Evolutionary conservation across 805 yeast species (phyloP).

Genomic region (Wickerhamiella sergipiensis): DNA sequence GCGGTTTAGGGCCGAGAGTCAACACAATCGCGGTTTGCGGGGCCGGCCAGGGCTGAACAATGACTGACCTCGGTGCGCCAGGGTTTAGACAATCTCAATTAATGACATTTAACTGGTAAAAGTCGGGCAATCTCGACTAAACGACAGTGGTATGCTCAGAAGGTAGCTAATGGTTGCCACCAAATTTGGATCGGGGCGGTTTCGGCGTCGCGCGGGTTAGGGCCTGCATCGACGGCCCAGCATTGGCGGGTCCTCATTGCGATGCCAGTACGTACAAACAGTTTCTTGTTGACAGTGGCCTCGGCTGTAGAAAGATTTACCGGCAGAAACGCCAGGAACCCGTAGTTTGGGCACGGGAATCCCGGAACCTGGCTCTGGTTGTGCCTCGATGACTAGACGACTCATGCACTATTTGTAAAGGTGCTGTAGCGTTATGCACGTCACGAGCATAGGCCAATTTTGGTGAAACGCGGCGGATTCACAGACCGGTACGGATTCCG

Average conservation of each 20-base stretch:
- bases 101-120: no score
- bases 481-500: background rate
- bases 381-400: background rate
- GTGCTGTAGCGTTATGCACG: background rate
- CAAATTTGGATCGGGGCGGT: background rate
- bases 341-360: no score
- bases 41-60: no score
- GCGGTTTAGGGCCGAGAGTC: background rate
- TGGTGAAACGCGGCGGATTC: background rate
- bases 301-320: no score
- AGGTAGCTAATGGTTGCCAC: background rate
- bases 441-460: background rate
- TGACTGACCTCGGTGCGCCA: no score
- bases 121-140: no score
- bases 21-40: background rate
- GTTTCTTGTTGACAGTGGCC: no score
- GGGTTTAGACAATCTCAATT: no score
- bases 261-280: no score
- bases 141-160: no score
- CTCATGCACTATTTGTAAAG: background rate
- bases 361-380: no score
- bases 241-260: background rate
- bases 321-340: no score
- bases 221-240: background rate
- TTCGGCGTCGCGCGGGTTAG: background rate